phyloP scores from a whole-genome alignment of 2,329 filamentous ascomycete genomes.

The Fusarium xyrophilum region DNA sequence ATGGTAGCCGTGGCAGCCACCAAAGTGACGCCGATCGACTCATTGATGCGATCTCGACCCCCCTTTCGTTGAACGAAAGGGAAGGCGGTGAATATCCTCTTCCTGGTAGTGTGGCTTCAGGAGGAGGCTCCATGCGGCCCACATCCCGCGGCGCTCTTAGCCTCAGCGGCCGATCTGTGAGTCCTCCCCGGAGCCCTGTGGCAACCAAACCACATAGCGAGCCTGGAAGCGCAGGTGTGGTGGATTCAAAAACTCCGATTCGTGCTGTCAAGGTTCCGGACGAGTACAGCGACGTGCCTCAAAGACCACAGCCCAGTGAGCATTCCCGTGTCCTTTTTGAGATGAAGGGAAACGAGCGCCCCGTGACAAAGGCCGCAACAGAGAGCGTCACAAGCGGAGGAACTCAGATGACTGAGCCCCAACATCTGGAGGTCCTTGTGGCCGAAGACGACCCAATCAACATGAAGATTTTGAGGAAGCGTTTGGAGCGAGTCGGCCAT shows the following conservation, averaged over 20 bases:
- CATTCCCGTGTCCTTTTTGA: slow-evolving; percentile 52
- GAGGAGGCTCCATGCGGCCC: slow-evolving; percentile 13
- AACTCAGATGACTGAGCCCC: slow-evolving; percentile 29
- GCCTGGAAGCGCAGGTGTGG: slow-evolving; percentile 49
- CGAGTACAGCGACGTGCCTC: slow-evolving; percentile 50
- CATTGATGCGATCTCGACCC: slow-evolving; percentile 74
- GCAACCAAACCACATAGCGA: slow-evolving; percentile 35
- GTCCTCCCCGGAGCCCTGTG: slow-evolving; percentile 16
- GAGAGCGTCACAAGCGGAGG: slow-evolving; percentile 38
- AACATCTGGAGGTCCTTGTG: slow-evolving; percentile 69
- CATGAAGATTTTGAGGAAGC: slow-evolving; percentile 79
- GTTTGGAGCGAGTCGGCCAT: slow-evolving; percentile 79
- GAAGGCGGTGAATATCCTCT: slow-evolving; percentile 46
- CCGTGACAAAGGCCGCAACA: slow-evolving; percentile 11
- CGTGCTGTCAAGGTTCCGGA: slow-evolving; percentile 58
- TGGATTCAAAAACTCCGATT: slow-evolving; percentile 55
- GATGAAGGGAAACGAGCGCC: slow-evolving; percentile 36
- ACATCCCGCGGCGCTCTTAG: slow-evolving; percentile 5
- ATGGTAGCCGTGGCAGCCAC: slow-evolving; percentile 56
- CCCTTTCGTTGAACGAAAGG: slow-evolving; percentile 53
- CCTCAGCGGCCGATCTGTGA: slow-evolving; percentile 20
- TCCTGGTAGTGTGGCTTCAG: slow-evolving; percentile 14
- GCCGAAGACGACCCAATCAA: slow-evolving; percentile 92
- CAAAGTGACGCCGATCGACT: slow-evolving; percentile 71
- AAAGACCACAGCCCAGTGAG: slow-evolving; percentile 41